A percentile compares a stretch with the other conserved stretches of the same genome.
Conservation (phyloP, 352 stramenopile genomes). For the Phytophthora crassamura region DNA sequence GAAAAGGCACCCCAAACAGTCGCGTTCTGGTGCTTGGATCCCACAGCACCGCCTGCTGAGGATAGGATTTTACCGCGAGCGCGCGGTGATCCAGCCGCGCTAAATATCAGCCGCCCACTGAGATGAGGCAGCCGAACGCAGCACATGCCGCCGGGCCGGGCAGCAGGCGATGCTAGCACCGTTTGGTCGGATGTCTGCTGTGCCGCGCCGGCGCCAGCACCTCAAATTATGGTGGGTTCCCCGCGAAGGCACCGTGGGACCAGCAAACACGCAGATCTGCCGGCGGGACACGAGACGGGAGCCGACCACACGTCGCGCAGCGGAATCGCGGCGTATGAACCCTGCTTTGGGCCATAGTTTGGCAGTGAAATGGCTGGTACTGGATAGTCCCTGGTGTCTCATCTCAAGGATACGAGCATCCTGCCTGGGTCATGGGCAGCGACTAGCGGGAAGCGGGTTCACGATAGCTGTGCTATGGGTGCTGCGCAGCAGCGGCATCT, state of each 20-base stretch:
- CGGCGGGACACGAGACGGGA: conserved; percentile 6
- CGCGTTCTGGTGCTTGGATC: neutral
- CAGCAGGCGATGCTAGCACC: neutral
- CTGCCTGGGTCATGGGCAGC: too few species aligned
- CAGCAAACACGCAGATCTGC: conserved; percentile 14
- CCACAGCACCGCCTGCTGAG: neutral
- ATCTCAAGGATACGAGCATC: neutral
- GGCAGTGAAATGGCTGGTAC: conserved; percentile 13
- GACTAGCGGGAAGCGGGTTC: too few species aligned
- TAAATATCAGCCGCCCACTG: neutral
- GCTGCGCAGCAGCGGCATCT: too few species aligned
- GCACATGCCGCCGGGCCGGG: neutral
- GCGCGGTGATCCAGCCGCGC: neutral
- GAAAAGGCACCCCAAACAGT: conserved; percentile 21
- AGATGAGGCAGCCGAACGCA: conserved; percentile 8
- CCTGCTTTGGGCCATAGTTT: neutral
- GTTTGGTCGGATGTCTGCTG: too few species aligned
- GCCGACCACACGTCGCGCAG: conserved; percentile 12
- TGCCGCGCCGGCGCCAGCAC: neutral
- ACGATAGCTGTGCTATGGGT: too few species aligned
- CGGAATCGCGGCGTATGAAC: conserved; percentile 3
- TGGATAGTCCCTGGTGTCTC: conserved; percentile 27
- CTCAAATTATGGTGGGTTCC: conserved; percentile 11
- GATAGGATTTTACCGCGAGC: neutral
- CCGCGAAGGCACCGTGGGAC: conserved; percentile 23